Base-by-base conservation (phyloP, 2,329 filamentous ascomycete species). In the Cordyceps militaris region DNA sequence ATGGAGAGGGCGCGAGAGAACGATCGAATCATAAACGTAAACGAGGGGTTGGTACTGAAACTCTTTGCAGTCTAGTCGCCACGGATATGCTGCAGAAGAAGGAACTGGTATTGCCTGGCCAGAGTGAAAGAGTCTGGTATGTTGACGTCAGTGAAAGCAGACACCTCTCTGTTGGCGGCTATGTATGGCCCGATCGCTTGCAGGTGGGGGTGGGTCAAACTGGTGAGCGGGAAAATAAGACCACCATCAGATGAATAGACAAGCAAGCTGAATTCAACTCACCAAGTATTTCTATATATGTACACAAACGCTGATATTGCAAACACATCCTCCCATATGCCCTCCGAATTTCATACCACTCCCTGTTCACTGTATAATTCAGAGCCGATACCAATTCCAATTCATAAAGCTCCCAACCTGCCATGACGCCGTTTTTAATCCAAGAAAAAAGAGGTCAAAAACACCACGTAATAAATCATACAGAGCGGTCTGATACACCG, bases 1-100 rank as follows among this genome's bases (percentile, higher is more conserved):
- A 63, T 58, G 52, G 61, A 60, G 13, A 69, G 57, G 38, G 60
- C 59, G 38, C 61, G 49, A 13, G 56, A 40, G 4, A 53, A 46
- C 16, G 23, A 52, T 19, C 49, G 49, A 28, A 47, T 46, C 56
- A 58, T 58, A 10, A 28, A 48, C 44, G 13, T 24, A 10, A 28
- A 48, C 44, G 13, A n/a, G 14, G 14, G 23, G 11, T 9, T 21
- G 3, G 4, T 24, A 28, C 19, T 1, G 28, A 10, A 24, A 28
- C 6, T 21, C 26, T 21, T 42, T 19, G 9, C 23, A 3, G 47
- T 21, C 21, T 36, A 16, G 2, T 16, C 8, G 1, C 6, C 19
- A 34, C n/a, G 9, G 28, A 9, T 36, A 24, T 47, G 42, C 14
- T n/a, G n/a, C n/a, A n/a, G n/a, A n/a, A n/a, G n/a, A n/a, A n/a